Evolutionary conservation across 2,329 filamentous ascomycete genomes (phyloP), one percentile per base, ranked within the genome.

Genomic region (Pseudogymnoascus sp.): DNA sequence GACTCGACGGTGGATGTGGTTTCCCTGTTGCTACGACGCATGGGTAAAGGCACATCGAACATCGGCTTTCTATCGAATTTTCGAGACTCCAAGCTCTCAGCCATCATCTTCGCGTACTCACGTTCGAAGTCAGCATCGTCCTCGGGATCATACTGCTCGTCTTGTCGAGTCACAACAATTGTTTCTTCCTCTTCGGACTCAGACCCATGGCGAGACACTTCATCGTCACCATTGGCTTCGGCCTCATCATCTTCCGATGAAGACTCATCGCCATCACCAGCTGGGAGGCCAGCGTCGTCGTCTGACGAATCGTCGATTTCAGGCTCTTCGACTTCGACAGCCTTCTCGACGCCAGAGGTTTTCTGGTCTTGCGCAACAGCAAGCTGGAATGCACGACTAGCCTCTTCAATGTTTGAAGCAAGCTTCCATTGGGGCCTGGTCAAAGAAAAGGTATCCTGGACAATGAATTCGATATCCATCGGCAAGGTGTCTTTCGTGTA

Each of bases 61-160:
- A 94, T 83, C 29, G 90, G 86, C 76, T 96, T 97, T 65, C 94
- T 90, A 72, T 99, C 94, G 68, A 96, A 96, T 70, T 96, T 97
- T 69, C 94, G 86, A 4, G 93, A 95, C 68, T 99, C 94, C 70
- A 96, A 79, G 77, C 93, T 97, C 75, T 99, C 94, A 60, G 92
- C 85, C 93, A 99, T 97, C 85, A 99, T 90, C 75, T 96, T 97
- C 38, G 94, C 92, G 74, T 96, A 94, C 75, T 97, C 94, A 69
- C 93, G 90, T 72, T 99, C 95, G 73, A 99, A 99, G 43, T 99
- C 94, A 6, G 93, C 94, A 71, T 99, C 94, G 41, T 89, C 91
- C 76, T 97, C 92, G 0, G 93, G 92, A 68, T 99, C 92, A 63
- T 92, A 83, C 69, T 93, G 85, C 72, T 97, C 91, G 73, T 96